phyloP scores from a whole-genome alignment of 768 basidiomycete genomes.

The Rhizopogon rudus region DNA sequence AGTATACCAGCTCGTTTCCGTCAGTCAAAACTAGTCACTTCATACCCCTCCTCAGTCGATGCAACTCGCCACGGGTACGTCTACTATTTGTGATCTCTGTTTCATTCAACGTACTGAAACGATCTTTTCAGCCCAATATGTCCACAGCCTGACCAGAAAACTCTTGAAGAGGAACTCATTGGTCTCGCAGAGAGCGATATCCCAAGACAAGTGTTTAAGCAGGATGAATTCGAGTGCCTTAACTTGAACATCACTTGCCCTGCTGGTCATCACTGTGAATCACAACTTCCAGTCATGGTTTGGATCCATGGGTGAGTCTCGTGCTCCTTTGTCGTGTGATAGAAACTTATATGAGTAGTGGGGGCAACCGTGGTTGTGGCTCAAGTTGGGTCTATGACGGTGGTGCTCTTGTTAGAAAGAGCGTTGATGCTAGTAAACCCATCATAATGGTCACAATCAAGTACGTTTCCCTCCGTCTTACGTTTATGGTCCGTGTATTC shows the following conservation, averaged over 20 bases:
- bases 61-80: slow-evolving; percentile 65
- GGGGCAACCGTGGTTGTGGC: slow-evolving; percentile 68
- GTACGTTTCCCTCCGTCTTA: slow-evolving; percentile 37
- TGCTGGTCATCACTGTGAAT: slow-evolving; percentile 44
- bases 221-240: slow-evolving; percentile 76
- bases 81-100: slow-evolving; percentile 1
- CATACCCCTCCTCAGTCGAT: slow-evolving; percentile 55
- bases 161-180: slow-evolving; percentile 58
- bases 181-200: slow-evolving; percentile 48
- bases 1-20: slow-evolving; percentile 70
- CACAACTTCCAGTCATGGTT: slow-evolving; percentile 70
- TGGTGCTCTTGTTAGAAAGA: slow-evolving; percentile 65
- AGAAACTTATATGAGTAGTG: slow-evolving; percentile 37
- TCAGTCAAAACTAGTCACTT: slow-evolving; percentile 57
- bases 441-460: slow-evolving; percentile 72
- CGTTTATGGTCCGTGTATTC: background rate
- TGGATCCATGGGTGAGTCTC: slow-evolving; percentile 78
- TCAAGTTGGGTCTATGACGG: slow-evolving; percentile 77
- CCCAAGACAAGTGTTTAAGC: slow-evolving; percentile 50
- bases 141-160: slow-evolving; percentile 51
- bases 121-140: slow-evolving; percentile 57
- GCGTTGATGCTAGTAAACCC: slow-evolving; percentile 57
- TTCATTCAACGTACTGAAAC: slow-evolving; percentile 3
- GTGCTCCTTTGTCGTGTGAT: slow-evolving; percentile 5
- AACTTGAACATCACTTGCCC: slow-evolving; percentile 81